Evolutionary conservation across 805 yeast species (phyloP), one percentile per base, ranked within the genome.

Genomic region (Saturnispora bothae): DNA sequence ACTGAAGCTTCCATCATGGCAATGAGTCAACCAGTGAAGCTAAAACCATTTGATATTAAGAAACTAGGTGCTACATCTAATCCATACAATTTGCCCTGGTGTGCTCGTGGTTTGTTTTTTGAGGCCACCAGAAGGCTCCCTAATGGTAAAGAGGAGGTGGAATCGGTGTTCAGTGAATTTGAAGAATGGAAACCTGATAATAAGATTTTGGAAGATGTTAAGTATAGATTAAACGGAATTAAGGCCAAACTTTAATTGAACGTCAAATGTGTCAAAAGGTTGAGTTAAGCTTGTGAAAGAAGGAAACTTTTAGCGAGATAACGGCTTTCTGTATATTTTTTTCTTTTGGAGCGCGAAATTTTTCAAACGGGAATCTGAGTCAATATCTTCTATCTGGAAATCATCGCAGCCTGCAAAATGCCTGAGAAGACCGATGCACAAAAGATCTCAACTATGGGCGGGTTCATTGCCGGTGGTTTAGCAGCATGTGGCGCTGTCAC

Each of bases 401-500:
- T 14, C 13, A 17, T 7, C 5, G 9, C 10, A 26, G 15, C 14
- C 14, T 21, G 12, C 3, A 13, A 31, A 19, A 40, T 33, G 33
- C 16, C 43, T 21, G 57, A 54, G 34, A 63, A 63, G 43, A 50
- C 71, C 4, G 76, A 75, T 1, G 68, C 78, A n/a, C 78, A 73
- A 47, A 64, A 70, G 46, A 69, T 80, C 16, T 68, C 78, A 28
- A 75, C 83, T 3, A 47, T 67, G 10, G 94, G 94, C 16, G 94
- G 95, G 2, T 85, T 88, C 50, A 51, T 78, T 4, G 95, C 96
- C 4, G 96, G 96, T 40, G 95, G 92, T 7, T 42, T 82, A 13
- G 98, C 98, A 3, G 96, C 97, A 3, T 88, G 97, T 65, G 92
- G 94, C 39, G 97, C 98, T 0, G 98, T 92, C 32, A 89, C 96